A percentile compares a stretch with the other conserved stretches of the same genome.
Evolutionary conservation across 371 early-diverging fungal species (phyloP).

Genomic region (Rhizopus stolonifer): DNA sequence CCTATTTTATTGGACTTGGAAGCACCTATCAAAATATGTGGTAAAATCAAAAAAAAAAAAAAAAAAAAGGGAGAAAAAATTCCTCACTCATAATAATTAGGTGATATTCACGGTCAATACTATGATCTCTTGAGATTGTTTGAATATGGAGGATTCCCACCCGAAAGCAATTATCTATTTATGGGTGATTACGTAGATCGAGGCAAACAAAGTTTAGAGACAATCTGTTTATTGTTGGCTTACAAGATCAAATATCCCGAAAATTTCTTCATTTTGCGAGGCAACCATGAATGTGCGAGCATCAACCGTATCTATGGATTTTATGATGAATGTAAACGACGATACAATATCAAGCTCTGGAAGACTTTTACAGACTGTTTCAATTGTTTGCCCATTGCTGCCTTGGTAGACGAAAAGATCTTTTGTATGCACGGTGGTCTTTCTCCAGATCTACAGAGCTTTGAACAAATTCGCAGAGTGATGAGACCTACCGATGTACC

Average conservation of each 20-base stretch:
- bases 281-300: slow-evolving; percentile 93
- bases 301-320: slow-evolving; percentile 98
- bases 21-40: slow-evolving; percentile 93
- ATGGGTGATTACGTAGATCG: slow-evolving; percentile 96
- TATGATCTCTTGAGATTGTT: slow-evolving; percentile 91
- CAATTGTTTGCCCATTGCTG: slow-evolving; percentile 96
- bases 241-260: slow-evolving; percentile 95
- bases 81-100: slow-evolving; percentile 6
- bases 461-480: slow-evolving; percentile 93
- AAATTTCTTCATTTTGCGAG: slow-evolving; percentile 94
- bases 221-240: slow-evolving; percentile 72
- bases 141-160: slow-evolving; percentile 91
- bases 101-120: slow-evolving; percentile 84
- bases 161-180: slow-evolving; percentile 88
- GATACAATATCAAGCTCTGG: slow-evolving; percentile 95
- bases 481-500: slow-evolving; percentile 97
- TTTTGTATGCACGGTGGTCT: slow-evolving; percentile 98
- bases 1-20: slow-evolving; percentile 93
- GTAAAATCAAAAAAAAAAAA: slow-evolving; percentile 30
- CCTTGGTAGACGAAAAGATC: slow-evolving; percentile 94
- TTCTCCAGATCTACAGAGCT: slow-evolving; percentile 81
- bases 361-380: slow-evolving; percentile 96
- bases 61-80: not conserved
- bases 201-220: slow-evolving; percentile 86
- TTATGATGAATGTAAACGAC: too few relatives aligned